Conservation (phyloP, 2,329 filamentous ascomycete species). For the Lachnellula arida region DNA sequence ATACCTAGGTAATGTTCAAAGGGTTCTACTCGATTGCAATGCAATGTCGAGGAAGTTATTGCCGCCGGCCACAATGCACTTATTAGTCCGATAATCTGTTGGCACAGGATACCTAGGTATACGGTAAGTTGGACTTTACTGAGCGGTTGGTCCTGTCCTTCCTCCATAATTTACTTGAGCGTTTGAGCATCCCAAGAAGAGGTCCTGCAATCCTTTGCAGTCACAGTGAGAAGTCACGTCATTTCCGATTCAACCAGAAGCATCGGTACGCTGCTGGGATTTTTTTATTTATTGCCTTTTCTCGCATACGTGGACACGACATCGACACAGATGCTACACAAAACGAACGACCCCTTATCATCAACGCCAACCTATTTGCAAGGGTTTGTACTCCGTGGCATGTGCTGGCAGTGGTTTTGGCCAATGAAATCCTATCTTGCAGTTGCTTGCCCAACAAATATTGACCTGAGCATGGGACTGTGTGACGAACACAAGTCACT, state of each 20-base stretch:
- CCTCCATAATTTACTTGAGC: too few species aligned
- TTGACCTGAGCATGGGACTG: not conserved
- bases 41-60: too few species aligned
- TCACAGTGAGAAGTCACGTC: not conserved
- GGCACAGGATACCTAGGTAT: too few species aligned
- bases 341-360: not conserved
- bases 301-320: not conserved
- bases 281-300: not conserved
- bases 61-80: too few species aligned
- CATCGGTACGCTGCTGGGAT: conserved; percentile 1
- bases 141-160: too few species aligned
- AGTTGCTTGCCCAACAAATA: conserved; percentile 6
- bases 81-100: too few species aligned
- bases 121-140: too few species aligned
- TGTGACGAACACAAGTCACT: conserved; percentile 2
- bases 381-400: conserved; percentile 4
- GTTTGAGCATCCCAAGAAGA: too few species aligned
- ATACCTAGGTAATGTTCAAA: too few species aligned
- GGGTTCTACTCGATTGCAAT: too few species aligned
- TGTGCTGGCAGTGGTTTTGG: conserved; percentile 18
- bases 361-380: too few species aligned
- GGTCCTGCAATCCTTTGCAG: not conserved
- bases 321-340: not conserved
- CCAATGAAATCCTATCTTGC: conserved; percentile 11
- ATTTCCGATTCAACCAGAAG: not conserved